These are phyloP conservation scores for Nemophila menziesii DNA, from an alignment of 257 asterid genomes.

Conservation along the genomic window DNA sequence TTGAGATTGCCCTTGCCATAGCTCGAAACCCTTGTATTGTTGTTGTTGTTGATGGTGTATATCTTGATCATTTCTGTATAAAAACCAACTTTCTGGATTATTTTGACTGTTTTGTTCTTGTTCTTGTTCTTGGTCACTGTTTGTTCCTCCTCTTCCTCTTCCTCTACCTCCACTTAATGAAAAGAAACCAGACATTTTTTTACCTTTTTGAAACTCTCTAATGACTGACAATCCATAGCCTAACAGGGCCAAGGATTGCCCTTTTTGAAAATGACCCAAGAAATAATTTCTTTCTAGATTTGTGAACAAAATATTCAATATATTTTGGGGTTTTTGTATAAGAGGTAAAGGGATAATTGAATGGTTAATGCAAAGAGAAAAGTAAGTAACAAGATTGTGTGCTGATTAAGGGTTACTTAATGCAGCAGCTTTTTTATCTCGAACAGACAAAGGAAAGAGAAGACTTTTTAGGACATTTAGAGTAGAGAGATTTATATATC, in stretches of 20 bases:
- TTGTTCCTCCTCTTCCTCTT: conserved; percentile 6
- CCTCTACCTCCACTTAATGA: conserved; percentile 52
- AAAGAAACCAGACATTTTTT: conserved; percentile 70
- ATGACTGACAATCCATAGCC: conserved; percentile 44
- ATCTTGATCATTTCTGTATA: conserved; percentile 44
- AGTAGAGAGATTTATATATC: conserved; percentile 2
- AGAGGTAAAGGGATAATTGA: background rate
- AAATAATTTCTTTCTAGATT: conserved; percentile 23
- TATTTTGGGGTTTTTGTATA: background rate
- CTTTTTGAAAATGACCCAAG: conserved; percentile 23
- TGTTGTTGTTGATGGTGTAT: no score
- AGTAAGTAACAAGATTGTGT: conserved; percentile 1
- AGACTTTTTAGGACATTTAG: conserved; percentile 33
- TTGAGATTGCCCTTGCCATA: conserved; percentile 47
- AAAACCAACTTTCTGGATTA: conserved; percentile 61
- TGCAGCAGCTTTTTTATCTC: conserved; percentile 29
- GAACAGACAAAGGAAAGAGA: conserved; percentile 22
- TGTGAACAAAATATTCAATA: conserved; percentile 12
- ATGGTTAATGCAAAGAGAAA: conserved; percentile 9
- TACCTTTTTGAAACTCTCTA: conserved; percentile 20
- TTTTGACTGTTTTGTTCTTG: conserved; percentile 13
- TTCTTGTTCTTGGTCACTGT: conserved; percentile 22
- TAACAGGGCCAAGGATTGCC: conserved; percentile 2
- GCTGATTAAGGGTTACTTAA: conserved; percentile 1
- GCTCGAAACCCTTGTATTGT: conserved; percentile 75